Base-by-base conservation (phyloP, 345 rosid genomes). In the Camelina laxa region DNA sequence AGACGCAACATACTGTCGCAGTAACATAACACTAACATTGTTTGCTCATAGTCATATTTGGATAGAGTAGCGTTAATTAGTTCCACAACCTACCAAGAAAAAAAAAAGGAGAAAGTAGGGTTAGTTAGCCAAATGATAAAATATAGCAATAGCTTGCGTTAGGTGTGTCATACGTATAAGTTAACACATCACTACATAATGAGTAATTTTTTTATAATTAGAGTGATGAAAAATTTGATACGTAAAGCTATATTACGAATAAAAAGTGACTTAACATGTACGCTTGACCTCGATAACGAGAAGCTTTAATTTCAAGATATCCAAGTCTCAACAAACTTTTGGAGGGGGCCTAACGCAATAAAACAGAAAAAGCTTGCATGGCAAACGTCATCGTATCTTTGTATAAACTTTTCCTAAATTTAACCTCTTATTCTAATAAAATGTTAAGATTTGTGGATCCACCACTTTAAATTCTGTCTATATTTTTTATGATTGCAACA, bases 291-390 rank as follows among this genome's bases (percentile, higher is more conserved):
- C 6, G 66, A 76, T 17, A 63, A 56, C 55, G 66, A 63, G 65
- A 76, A 64, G 75, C 71, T 77, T 77, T 77, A 64, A 64, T 48
- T 77, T 36, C 71, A 56, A 70, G 80, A 76, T 57, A 55, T 45
- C 15, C 12, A 57, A 38, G 47, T 64, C 36, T 56, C 36, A 70
- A 70, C 80, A 70, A 70, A 70, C 71, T 64, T 12, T 63, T 39
- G 47, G 66, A 56, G 67, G 61, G 20, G 61, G 20, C 67, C 67
- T 76, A 76, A 70, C 61, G 9, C 27, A 69, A 76, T 38, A 27
- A 70, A 70, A 45, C 13, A 63, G 0, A 33, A 57, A 69, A 65
- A 64, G 67, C 11, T 64, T 64, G 62, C 76, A 70, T 56, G 72
- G 50, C 72, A 60, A 60, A 64, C 67, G 55, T 64, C 72, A 64